Percentiles rank a stretch among this genome's conserved stretches.
phyloP scores from a whole-genome alignment of 139 green algal genomes.

The Tetraselmis striata region DNA sequence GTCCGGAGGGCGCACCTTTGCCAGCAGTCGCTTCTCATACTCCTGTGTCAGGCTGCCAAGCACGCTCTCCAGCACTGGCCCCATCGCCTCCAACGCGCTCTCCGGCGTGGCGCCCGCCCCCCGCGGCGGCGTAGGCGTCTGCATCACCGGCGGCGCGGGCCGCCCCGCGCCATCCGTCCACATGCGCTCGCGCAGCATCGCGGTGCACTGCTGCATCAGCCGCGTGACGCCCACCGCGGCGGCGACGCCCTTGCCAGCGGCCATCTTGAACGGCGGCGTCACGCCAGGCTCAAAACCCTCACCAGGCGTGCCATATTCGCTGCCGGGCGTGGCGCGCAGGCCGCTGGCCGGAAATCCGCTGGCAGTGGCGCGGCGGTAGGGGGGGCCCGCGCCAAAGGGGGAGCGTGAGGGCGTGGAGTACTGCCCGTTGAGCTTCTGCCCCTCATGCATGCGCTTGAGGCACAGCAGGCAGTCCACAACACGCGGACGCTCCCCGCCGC shows the following conservation, averaged over 20 bases:
- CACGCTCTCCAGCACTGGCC: constrained; percentile 63
- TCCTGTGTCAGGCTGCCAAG: constrained; percentile 68
- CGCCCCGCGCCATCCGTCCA: neutral
- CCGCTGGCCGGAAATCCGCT: too few species aligned
- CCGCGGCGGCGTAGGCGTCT: neutral
- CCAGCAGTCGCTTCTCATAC: constrained; percentile 74
- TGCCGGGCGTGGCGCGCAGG: neutral
- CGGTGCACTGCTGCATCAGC: constrained; percentile 49
- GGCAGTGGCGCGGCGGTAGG: neutral
- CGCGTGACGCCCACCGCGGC: constrained; percentile 32
- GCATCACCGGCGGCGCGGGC: neutral
- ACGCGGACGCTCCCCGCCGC: constrained; percentile 32
- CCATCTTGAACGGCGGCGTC: neutral
- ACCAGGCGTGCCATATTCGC: neutral
- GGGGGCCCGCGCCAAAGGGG: neutral
- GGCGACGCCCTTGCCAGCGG: constrained; percentile 14
- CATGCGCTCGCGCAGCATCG: constrained; percentile 30
- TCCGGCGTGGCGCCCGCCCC: constrained; percentile 19
- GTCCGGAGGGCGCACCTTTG: constrained; percentile 28
- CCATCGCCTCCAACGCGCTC: constrained; percentile 54
- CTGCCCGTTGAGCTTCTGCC: neutral
- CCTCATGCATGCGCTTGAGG: constrained; percentile 33
- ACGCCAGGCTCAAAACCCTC: neutral
- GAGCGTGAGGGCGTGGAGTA: neutral
- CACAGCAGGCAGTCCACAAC: constrained; percentile 59